Base-by-base conservation (phyloP, 805 yeast species). In the Nakazawaea holstii region DNA sequence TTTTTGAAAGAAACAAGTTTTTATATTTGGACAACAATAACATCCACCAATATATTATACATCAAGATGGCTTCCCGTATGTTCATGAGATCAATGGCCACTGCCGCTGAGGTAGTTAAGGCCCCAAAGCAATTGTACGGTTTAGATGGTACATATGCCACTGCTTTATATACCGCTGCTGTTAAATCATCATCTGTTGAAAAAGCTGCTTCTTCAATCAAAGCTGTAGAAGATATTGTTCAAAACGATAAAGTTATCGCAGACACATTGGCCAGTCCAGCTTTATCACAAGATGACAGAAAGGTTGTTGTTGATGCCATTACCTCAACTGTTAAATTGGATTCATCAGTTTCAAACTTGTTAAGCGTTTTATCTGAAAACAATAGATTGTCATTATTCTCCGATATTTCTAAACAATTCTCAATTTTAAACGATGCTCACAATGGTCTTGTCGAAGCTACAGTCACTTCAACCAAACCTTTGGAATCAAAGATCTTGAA, bases 51-150 rank as follows among this genome's bases (percentile, higher is more conserved):
- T 20, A 20, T 20, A 20, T 20, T 20, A 20, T 20, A 20, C 4
- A 27, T 36, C 48, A 62, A 54, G 56, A 78, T 79, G 83, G 77
- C 80, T 61, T 73, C 84, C 59, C 84, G 84, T 73, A 73, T 76
- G 60, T 80, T 81, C 65, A 62, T 74, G 64, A 84, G 91, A 73
- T 71, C 84, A 49, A 67, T 85, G 74, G 92, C 95, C 62, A 70
- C 91, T 50, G 84, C 87, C 57, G 68, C 82, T 61, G 15, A 36
- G 61, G 51, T 77, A 50, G 79, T 78, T 61, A 84, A 82, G 69
- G 90, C 95, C 46, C 97, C 98, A 49, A 87, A 92, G 54, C 96
- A 90, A 78, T 78, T 92, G 66, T 92, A 79, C 62, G 98, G 98
- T 55, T 73, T 92, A 58, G 97, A 91, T 58, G 99, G 98, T 65